Percentiles rank a stretch among this genome's conserved stretches.
Conservation (phyloP, 345 rosid genomes). For the Linum trigynum region DNA sequence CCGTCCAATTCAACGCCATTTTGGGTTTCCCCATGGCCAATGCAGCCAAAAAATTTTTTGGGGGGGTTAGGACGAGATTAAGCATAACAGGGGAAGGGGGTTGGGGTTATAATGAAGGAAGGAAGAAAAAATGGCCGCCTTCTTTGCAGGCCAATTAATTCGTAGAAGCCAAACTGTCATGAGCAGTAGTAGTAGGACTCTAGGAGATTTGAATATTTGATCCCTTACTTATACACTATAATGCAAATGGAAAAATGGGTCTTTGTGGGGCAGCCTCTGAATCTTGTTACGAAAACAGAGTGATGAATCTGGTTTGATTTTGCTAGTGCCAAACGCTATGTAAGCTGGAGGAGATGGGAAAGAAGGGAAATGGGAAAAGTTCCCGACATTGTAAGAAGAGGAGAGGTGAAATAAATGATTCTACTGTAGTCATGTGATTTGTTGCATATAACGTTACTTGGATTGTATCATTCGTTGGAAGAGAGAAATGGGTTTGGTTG, state of each 20-base stretch:
- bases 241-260: no score
- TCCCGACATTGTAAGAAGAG: background rate
- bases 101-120: no score
- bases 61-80: conserved; percentile 9
- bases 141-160: no score
- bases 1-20: conserved; percentile 12
- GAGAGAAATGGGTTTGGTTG: conserved; percentile 36
- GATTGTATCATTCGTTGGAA: conserved; percentile 29
- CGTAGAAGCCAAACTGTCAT: no score
- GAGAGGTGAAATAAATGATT: background rate
- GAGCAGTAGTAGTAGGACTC: background rate
- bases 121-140: no score
- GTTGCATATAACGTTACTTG: no score
- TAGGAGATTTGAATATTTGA: background rate
- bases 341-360: conserved; percentile 7
- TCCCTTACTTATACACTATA: no score
- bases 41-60: conserved; percentile 5
- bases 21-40: conserved; percentile 13
- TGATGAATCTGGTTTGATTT: background rate
- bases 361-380: background rate
- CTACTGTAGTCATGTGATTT: no score
- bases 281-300: no score
- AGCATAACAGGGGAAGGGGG: background rate
- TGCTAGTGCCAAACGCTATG: background rate
- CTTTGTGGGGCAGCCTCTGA: no score